These are phyloP conservation scores for Leccinum obscurum DNA, from an alignment of 768 basidiomycete genomes.

Conservation along the genomic window DNA sequence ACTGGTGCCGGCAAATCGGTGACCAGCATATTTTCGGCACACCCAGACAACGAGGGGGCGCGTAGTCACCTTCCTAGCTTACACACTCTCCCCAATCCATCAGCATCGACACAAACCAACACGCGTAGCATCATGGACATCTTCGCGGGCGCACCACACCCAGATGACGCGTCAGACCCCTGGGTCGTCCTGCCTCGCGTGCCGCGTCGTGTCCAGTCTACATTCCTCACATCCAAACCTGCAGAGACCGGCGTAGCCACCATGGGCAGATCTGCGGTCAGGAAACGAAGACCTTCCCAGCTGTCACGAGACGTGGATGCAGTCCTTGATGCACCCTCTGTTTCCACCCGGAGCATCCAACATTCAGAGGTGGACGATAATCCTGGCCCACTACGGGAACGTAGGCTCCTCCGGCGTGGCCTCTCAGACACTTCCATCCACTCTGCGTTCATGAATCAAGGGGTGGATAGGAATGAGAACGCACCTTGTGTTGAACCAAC, in stretches of 20 bases:
- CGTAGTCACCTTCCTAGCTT: conserved; percentile 12
- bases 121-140: conserved; percentile 70
- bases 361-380: conserved; percentile 43
- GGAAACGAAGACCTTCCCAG: conserved; percentile 23
- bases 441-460: conserved; percentile 71
- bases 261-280: conserved; percentile 17
- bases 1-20: conserved; percentile 59
- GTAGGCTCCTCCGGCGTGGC: conserved; percentile 73
- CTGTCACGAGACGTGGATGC: conserved; percentile 77
- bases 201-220: conserved; percentile 33
- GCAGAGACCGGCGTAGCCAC: conserved; percentile 12
- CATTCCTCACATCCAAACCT: conserved; percentile 24
- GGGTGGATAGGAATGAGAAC: conserved; percentile 30
- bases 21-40: conserved; percentile 41
- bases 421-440: conserved; percentile 92
- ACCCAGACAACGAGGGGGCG: conserved; percentile 22
- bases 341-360: conserved; percentile 24
- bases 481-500: not conserved
- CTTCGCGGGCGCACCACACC: conserved; percentile 83
- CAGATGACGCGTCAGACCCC: conserved; percentile 49
- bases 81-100: conserved; percentile 14
- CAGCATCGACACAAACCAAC: conserved; percentile 15
- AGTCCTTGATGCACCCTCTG: conserved; percentile 57
- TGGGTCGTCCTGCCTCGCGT: conserved; percentile 69
- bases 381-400: conserved; percentile 58